Base-by-base conservation (phyloP, 208 protist species). In the Leptomonas seymouri region DNA sequence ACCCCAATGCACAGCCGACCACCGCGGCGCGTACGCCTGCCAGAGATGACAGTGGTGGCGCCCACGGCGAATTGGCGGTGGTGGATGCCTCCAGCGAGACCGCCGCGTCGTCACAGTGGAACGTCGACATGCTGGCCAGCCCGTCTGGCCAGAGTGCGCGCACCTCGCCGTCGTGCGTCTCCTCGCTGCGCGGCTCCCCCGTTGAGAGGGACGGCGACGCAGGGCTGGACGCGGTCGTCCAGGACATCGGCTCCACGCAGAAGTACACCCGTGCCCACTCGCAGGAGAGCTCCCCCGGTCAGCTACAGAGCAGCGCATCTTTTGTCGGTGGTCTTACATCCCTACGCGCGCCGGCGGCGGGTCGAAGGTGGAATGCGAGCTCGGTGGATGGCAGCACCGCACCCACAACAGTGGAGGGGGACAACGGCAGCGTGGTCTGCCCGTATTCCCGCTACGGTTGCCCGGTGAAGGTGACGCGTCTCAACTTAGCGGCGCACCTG, bases 391-490 rank as follows among this genome's bases (percentile, higher is more conserved):
- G 31, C 57, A 39, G 41, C n/a, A 44, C 34, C 2, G 46, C 46
- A 21, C 57, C 36, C 30, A 42, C 12, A n/a, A 39, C 16, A 15
- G 46, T 36, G 12, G 50, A 28, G 34, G 48, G 41, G 14, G 56
- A 76, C 23, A 64, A 73, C 12, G 63, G 57, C 27, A 31, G 45
- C 36, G 62, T 76, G 21, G 50, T 80, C 1, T 94, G 89, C 75
- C 89, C 89, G 0, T 94, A 94, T 71, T 71, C 82, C 14, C 69
- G 81, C 31, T 94, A 89, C 58, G 89, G 89, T 49, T 94, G 89
- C 71, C 67, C 59, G 14, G 66, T 75, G 30, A 79, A 64, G 57
- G 75, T 91, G 28, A 79, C 81, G n/a, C 71, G 71, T 12, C 58
- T 77, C 20, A 82, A 80, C 49, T 48, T 94, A 23, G 18, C 78